Evolutionary conservation across 306 rosid species (phyloP), one percentile per base, ranked within the genome.

Genomic region (Rosa multiflora): DNA sequence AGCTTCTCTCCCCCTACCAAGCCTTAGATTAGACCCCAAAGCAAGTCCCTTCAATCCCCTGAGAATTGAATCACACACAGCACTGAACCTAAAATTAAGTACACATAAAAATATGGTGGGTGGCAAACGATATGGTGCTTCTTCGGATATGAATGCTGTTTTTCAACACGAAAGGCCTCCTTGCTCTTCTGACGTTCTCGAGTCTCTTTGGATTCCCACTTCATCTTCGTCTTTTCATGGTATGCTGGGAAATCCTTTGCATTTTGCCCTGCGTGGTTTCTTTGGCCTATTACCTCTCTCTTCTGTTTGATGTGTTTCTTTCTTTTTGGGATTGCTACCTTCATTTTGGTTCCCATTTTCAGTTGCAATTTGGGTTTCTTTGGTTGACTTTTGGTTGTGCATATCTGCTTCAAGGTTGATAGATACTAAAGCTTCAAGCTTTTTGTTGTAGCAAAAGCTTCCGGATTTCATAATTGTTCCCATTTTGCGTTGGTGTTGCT

Each of bases 151-250:
- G 88, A 71, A 85, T 20, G 79, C 85, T 78, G 67, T 87, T 11
- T 88, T 85, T 8, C 90, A 82, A 85, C 81, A 81, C 70, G 89
- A 87, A 44, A 88, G 86, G 66, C 88, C 72, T 8, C 91, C 94
- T 76, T 79, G 82, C 66, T 85, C 93, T 70, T 82, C 92, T 86
- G 89, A 85, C 0, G 86, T 86, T 74, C 86, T 87, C 20, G 89
- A 86, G 20, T 91, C 92, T 80, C 86, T 89, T 15, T 94, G 96
- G 93, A 74, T 82, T 83, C 89, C 87, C 77, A 73, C 68, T 85
- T 68, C 91, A 61, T 73, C 85, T 78, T 82, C 86, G 40, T 66
- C 91, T 87, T 86, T 91, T 87, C 88, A 86, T 70, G 97, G 92
- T 86, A 66, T 14, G 15, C 48, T 77, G 52, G 76, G 71, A 67